Evolutionary conservation across 345 rosid species (phyloP), one percentile per base, ranked within the genome.

Genomic region (Trapa incisa): DNA sequence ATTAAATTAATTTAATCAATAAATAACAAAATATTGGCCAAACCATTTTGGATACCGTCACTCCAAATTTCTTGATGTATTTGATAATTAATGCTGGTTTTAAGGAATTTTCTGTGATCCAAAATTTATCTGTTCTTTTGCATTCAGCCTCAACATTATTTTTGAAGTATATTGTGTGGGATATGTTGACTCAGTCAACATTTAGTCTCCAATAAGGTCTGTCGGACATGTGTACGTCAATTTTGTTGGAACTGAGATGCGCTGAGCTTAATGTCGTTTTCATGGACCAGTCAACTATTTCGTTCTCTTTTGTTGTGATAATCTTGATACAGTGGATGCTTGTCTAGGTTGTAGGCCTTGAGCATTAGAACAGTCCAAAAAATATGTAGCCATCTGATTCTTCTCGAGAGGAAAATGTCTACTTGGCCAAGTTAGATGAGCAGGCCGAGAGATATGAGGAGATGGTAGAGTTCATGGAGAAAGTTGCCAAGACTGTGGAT

Each of bases 401-500:
- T 37, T 75, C 97, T 11, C 89, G 96, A 17, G 96, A 89, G 79
- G 97, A 89, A 68, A 78, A 86, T 80, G 98, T 89, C 42, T 93
- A 89, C 85, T 72, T 86, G 92, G 97, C 98, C 74, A 93, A 93
- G 92, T 54, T 93, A 80, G 96, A 96, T 3, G 98, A 92, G 75
- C 98, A 92, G 79, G 97, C 97, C 14, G 98, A 93, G 76, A 93
- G 97, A 17, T 93, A 93, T 2, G 97, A 93, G 74, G 98, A 93
- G 72, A 93, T 93, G 98, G 97, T 93, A 45, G 97, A 89, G 78
- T 86, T 89, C 71, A 93, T 93, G 97, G 98, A 92, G 79, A 89
- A 89, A 70, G 98, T 92, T 69, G 96, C 84, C 22, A 92, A 89
- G 82, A 82, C 93, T 0, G 93, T 81, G 3, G 93, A 88, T 42